Conservation (phyloP, 805 yeast genomes). For the Ogataea trehaloabstinens region DNA sequence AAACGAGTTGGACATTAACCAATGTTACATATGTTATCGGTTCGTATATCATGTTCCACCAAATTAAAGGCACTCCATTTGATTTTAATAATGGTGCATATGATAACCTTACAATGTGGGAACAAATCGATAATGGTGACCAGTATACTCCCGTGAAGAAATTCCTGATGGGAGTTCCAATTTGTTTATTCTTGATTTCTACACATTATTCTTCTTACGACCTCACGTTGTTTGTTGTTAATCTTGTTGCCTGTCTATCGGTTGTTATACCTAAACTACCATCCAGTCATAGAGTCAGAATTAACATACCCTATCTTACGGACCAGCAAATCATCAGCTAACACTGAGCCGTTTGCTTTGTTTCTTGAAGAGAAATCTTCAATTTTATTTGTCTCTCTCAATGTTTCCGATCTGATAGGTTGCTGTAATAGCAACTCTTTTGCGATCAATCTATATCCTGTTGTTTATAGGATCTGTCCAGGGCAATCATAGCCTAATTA, state of each 20-base stretch:
- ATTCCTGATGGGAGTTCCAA: slow-evolving; percentile 90
- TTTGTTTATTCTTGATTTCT: slow-evolving; percentile 75
- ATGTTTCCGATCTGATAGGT: slow-evolving; percentile 1
- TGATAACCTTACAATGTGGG: slow-evolving; percentile 98
- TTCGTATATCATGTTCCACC: slow-evolving; percentile 93
- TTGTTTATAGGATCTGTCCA: neutral
- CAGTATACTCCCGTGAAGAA: slow-evolving; percentile 96
- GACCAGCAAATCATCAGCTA: slow-evolving; percentile 32
- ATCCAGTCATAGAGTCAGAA: slow-evolving; percentile 72
- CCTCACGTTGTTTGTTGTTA: slow-evolving; percentile 70
- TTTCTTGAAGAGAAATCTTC: too few species aligned
- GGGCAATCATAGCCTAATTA: neutral
- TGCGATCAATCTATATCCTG: too few species aligned
- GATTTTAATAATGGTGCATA: slow-evolving; percentile 96
- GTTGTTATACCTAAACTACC: slow-evolving; percentile 94
- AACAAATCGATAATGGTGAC: slow-evolving; percentile 85
- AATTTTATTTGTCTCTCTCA: slow-evolving; percentile 1
- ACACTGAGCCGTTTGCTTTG: slow-evolving; percentile 1
- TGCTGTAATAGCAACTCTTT: too few species aligned
- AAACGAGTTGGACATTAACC: slow-evolving; percentile 91
- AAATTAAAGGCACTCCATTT: slow-evolving; percentile 95
- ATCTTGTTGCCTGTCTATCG: slow-evolving; percentile 75
- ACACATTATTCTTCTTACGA: slow-evolving; percentile 91
- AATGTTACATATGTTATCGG: slow-evolving; percentile 89
- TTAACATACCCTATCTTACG: slow-evolving; percentile 50